Percentiles rank a stretch among this genome's conserved stretches.
These are phyloP conservation scores for Ophiostoma sp. DNA, from an alignment of 2,329 filamentous ascomycete species.

Conservation along the genomic window DNA sequence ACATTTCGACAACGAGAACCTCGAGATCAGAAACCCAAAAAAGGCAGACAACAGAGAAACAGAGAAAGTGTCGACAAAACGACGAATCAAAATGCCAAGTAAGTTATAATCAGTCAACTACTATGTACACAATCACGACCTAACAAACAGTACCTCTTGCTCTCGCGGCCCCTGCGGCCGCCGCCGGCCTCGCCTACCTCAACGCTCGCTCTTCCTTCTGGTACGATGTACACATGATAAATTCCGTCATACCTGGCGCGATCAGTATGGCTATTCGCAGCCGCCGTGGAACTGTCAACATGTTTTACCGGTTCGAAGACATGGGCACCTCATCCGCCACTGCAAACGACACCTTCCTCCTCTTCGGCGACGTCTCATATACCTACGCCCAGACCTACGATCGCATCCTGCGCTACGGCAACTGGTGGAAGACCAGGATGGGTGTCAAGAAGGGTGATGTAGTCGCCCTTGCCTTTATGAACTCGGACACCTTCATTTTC, in stretches of 20 bases:
- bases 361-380: constrained; percentile 63
- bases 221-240: constrained; percentile 61
- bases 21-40: not conserved
- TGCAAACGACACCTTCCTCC: constrained; percentile 54
- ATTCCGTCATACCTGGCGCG: constrained; percentile 45
- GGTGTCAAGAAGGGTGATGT: constrained; percentile 65
- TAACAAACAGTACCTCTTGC: constrained; percentile 45
- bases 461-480: constrained; percentile 75
- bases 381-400: constrained; percentile 75
- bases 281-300: constrained; percentile 57
- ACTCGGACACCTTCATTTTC: constrained; percentile 72
- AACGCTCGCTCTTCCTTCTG: constrained; percentile 64
- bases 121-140: not conserved
- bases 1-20: not conserved
- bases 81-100: not conserved
- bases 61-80: not conserved
- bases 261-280: constrained; percentile 44
- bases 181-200: constrained; percentile 67
- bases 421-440: constrained; percentile 63
- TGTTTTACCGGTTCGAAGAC: constrained; percentile 71
- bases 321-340: constrained; percentile 50
- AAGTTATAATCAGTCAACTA: not conserved
- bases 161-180: constrained; percentile 55
- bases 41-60: not conserved
- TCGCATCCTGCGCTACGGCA: constrained; percentile 63